Evolutionary conservation across 768 basidiomycete genomes (phyloP), one percentile per base, ranked within the genome.

Genomic region (Mycena vitilis): DNA sequence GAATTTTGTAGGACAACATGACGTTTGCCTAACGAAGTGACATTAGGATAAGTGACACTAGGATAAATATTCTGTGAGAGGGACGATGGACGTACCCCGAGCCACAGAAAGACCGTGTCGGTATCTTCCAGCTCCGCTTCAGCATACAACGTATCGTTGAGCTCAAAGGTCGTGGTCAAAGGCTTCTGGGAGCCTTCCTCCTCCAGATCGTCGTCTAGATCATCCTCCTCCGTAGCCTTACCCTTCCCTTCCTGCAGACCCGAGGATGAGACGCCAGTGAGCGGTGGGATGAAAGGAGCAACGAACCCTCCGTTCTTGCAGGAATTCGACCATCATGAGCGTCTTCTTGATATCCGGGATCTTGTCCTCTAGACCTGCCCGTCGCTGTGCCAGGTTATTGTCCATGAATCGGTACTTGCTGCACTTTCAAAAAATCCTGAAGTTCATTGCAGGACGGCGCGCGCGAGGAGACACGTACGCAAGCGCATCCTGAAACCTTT

Each of bases 351-450:
- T 95, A 78, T 99, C 98, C 0, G 97, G 96, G 44, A 98, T 96
- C 85, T 99, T 99, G 69, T 95, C 93, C 73, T 96, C 92, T 6
- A 98, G 84, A 20, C 91, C 89, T 59, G 85, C 85, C 60, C 92
- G 85, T 53, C 96, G 87, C 75, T 95, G 92, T 8, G 89, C 83
- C 56, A 96, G 83, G 76, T 89, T 96, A 18, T 88, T 82, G 73
- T 99, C 97, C 97, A 99, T 99, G 81, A 97, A 98, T 57, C 94
- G 92, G 84, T 99, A 99, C 85, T 99, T 99, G 74, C 97, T 99
- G 82, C 75, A 78, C 84, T 84, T 85, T 80, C 80, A 70, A 73
- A 38, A 64, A 52, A 20, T 68, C 64, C 73, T 54, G 69, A 69
- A 72, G 70, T 49, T 67, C 55, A 68, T 51, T 55, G 45, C 51